A percentile compares a stretch with the other conserved stretches of the same genome.
Conservation (phyloP, 2,329 filamentous ascomycete species). For the Ceratocystis eucalypticola region DNA sequence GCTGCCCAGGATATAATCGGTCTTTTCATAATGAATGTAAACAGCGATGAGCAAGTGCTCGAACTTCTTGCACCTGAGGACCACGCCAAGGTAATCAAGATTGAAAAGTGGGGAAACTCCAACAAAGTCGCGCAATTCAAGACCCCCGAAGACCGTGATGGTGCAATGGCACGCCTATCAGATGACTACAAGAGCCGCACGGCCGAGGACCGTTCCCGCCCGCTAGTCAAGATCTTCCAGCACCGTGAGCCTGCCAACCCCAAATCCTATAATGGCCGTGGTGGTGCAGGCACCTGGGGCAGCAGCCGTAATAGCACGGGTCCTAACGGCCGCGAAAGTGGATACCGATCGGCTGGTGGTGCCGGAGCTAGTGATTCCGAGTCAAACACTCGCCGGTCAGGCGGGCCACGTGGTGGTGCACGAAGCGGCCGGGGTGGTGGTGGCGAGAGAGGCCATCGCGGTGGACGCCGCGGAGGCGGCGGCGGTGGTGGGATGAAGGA, state of each 20-base stretch:
- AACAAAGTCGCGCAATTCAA: conserved; percentile 83
- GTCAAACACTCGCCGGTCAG: conserved; percentile 35
- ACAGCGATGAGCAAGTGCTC: conserved; percentile 67
- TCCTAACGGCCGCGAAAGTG: conserved; percentile 44
- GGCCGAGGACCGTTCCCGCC: conserved; percentile 61
- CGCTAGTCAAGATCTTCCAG: conserved; percentile 71
- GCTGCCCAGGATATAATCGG: conserved; percentile 57
- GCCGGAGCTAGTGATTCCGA: conserved; percentile 56
- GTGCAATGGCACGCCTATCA: conserved; percentile 59
- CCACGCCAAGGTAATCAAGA: conserved; percentile 61
- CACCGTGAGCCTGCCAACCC: conserved; percentile 39
- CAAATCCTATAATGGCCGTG: conserved; percentile 43
- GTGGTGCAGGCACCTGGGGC: conserved; percentile 55
- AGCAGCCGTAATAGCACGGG: conserved; percentile 50
- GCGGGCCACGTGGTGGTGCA: conserved; percentile 42
- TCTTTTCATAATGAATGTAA: conserved; percentile 80
- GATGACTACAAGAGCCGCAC: conserved; percentile 62
- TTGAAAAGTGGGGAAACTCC: conserved; percentile 64
- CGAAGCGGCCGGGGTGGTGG: conserved; percentile 38
- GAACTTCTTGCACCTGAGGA: conserved; percentile 76
- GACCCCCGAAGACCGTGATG: conserved; percentile 64
- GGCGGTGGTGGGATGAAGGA: conserved; percentile 41
- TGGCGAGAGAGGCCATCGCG: conserved; percentile 36
- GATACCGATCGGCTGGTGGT: conserved; percentile 65
- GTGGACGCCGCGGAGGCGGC: conserved; percentile 39